Conservation (phyloP, 257 asterid species). For the Gentiana straminea region DNA sequence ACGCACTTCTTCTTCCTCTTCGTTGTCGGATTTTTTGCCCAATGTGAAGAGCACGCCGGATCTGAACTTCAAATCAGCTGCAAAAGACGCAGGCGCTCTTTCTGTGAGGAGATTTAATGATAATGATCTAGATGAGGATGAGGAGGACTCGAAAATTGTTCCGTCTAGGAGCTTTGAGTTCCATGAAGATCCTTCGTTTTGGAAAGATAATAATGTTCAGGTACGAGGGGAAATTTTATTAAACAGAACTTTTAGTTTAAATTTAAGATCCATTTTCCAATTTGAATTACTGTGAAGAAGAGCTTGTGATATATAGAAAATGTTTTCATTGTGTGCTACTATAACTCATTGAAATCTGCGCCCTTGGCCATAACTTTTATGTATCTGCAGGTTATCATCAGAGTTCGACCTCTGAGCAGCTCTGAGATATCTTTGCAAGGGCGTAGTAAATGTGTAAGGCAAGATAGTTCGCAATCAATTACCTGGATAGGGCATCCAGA, state of each 20-base stretch:
- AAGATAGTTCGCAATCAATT: conserved; percentile 78
- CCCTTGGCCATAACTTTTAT: background rate
- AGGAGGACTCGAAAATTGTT: conserved; percentile 16
- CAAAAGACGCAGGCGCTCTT: conserved; percentile 19
- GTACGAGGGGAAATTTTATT: conserved; percentile 13
- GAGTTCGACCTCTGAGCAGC: conserved; percentile 71
- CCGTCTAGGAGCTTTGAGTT: conserved; percentile 50
- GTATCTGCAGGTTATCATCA: conserved; percentile 61
- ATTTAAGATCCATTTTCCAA: background rate
- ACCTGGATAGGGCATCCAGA: conserved; percentile 91
- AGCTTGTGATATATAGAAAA: too few species aligned
- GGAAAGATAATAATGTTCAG: conserved; percentile 92
- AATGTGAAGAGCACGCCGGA: conserved; percentile 55
- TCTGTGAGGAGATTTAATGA: conserved; percentile 6
- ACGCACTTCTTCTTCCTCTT: conserved; percentile 4
- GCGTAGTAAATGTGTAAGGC: conserved; percentile 57
- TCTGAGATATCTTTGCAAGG: conserved; percentile 80
- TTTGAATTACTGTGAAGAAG: background rate
- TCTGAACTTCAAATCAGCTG: conserved; percentile 36
- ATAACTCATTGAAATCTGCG: background rate
- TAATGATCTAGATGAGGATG: conserved; percentile 18
- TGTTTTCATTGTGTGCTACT: background rate
- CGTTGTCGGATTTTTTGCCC: conserved; percentile 22
- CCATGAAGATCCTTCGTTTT: conserved; percentile 57
- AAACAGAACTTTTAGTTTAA: background rate